A percentile compares a stretch with the other conserved stretches of the same genome.
Evolutionary conservation across 257 asterid genomes (phyloP).

Genomic region (Nicotiana undulata): DNA sequence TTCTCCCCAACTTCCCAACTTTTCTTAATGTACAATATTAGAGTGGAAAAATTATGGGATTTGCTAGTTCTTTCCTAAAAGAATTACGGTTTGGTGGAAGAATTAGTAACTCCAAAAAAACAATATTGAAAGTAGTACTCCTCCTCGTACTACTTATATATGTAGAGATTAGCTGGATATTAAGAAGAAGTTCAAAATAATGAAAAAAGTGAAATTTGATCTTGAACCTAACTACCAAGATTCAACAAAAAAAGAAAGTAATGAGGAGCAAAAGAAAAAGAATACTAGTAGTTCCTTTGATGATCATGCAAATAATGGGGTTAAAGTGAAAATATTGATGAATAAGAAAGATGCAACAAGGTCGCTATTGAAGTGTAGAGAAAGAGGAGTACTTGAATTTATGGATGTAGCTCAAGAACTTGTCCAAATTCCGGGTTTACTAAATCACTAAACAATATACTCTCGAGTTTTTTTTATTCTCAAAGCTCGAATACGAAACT

Average conservation of each 20-base stretch:
- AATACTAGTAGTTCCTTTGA: background rate
- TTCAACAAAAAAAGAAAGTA: background rate
- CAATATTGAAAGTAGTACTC: too few relatives aligned
- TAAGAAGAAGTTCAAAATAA: constrained; percentile 4
- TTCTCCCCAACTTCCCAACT: too few relatives aligned
- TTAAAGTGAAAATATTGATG: constrained; percentile 21
- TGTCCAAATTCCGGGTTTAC: background rate
- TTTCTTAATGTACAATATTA: too few relatives aligned
- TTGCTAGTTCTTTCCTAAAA: too few relatives aligned
- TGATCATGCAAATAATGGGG: background rate
- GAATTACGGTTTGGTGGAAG: too few relatives aligned
- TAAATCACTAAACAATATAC: too few relatives aligned
- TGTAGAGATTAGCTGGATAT: background rate
- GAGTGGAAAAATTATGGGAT: too few relatives aligned
- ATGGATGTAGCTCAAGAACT: constrained; percentile 21
- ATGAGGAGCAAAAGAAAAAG: background rate
- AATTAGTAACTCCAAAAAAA: too few relatives aligned
- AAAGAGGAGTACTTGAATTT: constrained; percentile 22
- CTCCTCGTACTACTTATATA: too few relatives aligned
- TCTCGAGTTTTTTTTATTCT: too few relatives aligned
- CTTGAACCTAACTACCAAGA: background rate
- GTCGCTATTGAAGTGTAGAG: constrained; percentile 18
- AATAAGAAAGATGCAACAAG: constrained; percentile 24
- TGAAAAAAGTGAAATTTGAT: constrained; percentile 10
- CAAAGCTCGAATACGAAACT: too few relatives aligned